A percentile compares a stretch with the other conserved stretches of the same genome.
Evolutionary conservation across 345 rosid genomes (phyloP).

Genomic region (Boechera retrofracta): DNA sequence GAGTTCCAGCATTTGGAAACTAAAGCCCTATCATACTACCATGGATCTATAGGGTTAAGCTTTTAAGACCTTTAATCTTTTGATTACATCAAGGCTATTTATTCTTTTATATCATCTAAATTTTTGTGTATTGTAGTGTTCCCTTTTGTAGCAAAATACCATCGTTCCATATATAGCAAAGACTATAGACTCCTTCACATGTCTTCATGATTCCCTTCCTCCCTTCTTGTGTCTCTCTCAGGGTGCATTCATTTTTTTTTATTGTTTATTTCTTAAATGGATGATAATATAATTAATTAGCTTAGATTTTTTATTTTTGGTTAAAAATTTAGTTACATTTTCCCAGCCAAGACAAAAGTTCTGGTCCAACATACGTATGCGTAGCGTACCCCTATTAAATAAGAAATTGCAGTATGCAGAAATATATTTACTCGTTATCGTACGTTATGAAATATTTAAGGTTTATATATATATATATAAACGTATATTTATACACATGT

Average conservation of each 20-base stretch:
- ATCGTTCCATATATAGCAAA: conserved; percentile 43
- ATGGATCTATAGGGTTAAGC: conserved; percentile 44
- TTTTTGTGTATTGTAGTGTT: conserved; percentile 4
- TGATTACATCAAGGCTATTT: conserved; percentile 19
- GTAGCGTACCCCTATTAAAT: background rate
- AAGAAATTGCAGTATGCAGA: background rate
- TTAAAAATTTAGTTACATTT: background rate
- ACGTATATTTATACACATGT: background rate
- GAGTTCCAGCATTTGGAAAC: conserved; percentile 48
- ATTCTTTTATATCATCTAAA: conserved; percentile 21
- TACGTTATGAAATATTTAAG: background rate
- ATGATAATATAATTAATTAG: background rate
- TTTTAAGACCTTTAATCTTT: conserved; percentile 30
- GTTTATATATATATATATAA: too few species aligned
- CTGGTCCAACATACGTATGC: conserved; percentile 5
- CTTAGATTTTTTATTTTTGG: background rate
- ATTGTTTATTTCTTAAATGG: background rate
- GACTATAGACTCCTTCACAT: conserved; percentile 27
- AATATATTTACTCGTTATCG: background rate
- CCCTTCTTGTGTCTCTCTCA: conserved; percentile 33
- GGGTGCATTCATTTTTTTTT: conserved; percentile 35
- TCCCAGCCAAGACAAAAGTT: conserved; percentile 7
- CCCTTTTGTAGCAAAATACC: conserved; percentile 42
- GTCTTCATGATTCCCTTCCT: conserved; percentile 40
- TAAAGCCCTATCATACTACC: conserved; percentile 36